These are phyloP conservation scores for Microcyclospora pomicola DNA, from an alignment of 2,329 filamentous ascomycete genomes.

Conservation along the genomic window DNA sequence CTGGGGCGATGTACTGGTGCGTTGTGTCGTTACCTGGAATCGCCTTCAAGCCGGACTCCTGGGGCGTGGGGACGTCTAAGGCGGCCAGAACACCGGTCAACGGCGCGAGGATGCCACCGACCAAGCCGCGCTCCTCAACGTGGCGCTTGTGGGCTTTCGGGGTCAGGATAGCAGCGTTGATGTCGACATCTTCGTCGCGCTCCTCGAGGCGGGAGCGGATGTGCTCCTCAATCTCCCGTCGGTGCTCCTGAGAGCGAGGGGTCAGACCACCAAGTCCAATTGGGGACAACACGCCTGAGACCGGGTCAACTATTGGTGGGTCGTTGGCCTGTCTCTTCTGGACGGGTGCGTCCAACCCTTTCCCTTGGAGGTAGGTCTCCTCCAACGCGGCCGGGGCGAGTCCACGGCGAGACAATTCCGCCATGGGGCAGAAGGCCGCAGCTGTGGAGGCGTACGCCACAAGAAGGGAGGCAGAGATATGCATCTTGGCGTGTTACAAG, in stretches of 20 bases:
- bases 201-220: slow-evolving; percentile 8
- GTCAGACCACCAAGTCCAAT: slow-evolving; percentile 7
- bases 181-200: slow-evolving; percentile 9
- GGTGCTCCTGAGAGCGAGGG: slow-evolving; percentile 6
- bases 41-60: slow-evolving; percentile 7
- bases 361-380: slow-evolving; percentile 2
- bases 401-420: slow-evolving; percentile 3
- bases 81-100: slow-evolving; percentile 11
- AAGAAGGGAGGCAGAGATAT: slow-evolving; percentile 1
- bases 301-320: slow-evolving; percentile 6
- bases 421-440: slow-evolving; percentile 6
- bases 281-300: slow-evolving; percentile 7
- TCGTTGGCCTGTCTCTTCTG: slow-evolving; percentile 6
- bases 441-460: slow-evolving; percentile 3
- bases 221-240: slow-evolving; percentile 4
- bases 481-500: slow-evolving; percentile 2
- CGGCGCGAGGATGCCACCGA: slow-evolving; percentile 10
- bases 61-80: slow-evolving; percentile 13
- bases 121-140: slow-evolving; percentile 6
- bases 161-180: slow-evolving; percentile 8
- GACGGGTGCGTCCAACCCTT: slow-evolving; percentile 2
- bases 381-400: slow-evolving; percentile 4
- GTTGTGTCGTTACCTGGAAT: slow-evolving; percentile 15
- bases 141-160: slow-evolving; percentile 10
- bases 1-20: slow-evolving; percentile 13